Conservation (phyloP, 257 asterid genomes). For the Asclepias syriaca region DNA sequence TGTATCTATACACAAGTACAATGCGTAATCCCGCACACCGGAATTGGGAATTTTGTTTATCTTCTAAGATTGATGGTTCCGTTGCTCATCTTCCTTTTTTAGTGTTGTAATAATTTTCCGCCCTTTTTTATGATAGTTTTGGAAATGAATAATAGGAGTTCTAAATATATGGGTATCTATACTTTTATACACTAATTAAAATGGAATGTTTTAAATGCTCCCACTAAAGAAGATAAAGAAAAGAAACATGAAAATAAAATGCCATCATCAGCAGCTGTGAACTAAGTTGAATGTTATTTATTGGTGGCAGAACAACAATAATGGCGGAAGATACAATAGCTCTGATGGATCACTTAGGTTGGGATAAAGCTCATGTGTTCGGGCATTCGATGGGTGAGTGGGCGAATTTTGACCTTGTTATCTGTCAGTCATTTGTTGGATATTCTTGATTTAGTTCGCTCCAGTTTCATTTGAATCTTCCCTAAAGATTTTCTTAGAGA, state of each 20-base stretch:
- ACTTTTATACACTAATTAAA: neutral
- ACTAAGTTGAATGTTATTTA: slow-evolving; percentile 1
- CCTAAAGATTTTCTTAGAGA: neutral
- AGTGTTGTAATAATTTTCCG: too few species aligned
- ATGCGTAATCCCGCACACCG: neutral
- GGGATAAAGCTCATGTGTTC: slow-evolving; percentile 85
- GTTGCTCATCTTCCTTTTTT: neutral
- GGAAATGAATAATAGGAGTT: neutral
- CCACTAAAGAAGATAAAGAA: neutral
- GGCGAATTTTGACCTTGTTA: slow-evolving; percentile 23
- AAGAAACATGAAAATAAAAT: neutral
- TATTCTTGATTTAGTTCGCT: slow-evolving; percentile 5
- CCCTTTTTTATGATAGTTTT: too few species aligned
- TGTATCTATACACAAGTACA: neutral
- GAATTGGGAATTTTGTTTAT: neutral
- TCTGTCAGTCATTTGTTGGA: neutral
- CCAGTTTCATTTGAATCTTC: neutral
- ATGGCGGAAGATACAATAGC: slow-evolving; percentile 98
- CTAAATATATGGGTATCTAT: neutral
- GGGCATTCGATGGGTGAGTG: slow-evolving; percentile 99
- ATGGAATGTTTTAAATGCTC: neutral
- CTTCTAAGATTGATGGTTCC: neutral
- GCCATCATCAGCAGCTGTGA: neutral
- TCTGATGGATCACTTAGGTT: slow-evolving; percentile 90
- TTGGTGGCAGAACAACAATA: slow-evolving; percentile 50